These are phyloP conservation scores for Sutorius eximius DNA, from an alignment of 1,284 basidiomycete species.

Conservation along the genomic window DNA sequence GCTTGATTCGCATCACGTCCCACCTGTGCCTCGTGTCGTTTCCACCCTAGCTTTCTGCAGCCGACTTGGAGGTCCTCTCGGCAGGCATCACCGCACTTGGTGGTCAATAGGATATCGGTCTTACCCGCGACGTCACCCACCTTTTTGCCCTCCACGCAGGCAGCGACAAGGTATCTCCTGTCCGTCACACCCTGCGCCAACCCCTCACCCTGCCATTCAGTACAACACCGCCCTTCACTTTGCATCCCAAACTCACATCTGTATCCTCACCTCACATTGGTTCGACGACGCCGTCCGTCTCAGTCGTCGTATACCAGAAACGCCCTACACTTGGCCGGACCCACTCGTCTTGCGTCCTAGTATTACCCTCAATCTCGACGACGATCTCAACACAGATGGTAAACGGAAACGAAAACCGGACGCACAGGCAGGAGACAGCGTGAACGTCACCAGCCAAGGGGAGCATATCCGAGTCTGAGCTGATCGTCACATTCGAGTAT, in stretches of 20 bases:
- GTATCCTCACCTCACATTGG: constrained; percentile 77
- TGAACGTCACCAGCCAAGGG: constrained; percentile 3
- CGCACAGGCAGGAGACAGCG: background rate
- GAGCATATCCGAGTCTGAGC: constrained; percentile 43
- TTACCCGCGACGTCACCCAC: constrained; percentile 85
- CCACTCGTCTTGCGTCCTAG: constrained; percentile 47
- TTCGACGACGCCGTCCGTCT: constrained; percentile 77
- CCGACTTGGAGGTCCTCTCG: constrained; percentile 72
- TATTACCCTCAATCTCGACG: constrained; percentile 16
- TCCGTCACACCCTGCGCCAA: background rate
- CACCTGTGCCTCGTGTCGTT: background rate
- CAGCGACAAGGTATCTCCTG: constrained; percentile 43
- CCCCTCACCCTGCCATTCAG: constrained; percentile 6
- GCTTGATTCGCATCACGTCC: background rate
- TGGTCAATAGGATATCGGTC: constrained; percentile 73
- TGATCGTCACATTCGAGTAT: constrained; percentile 65
- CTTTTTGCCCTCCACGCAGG: constrained; percentile 61
- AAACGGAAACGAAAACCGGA: constrained; percentile 19
- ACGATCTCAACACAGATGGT: constrained; percentile 18
- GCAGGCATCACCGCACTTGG: constrained; percentile 76
- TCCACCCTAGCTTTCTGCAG: constrained; percentile 46
- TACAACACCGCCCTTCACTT: constrained; percentile 65
- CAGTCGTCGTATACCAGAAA: constrained; percentile 55
- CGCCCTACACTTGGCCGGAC: constrained; percentile 74
- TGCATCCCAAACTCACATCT: constrained; percentile 53